Conservation (phyloP, 225 moss, liverwort and hornwort genomes). For the Neckera pumila region DNA sequence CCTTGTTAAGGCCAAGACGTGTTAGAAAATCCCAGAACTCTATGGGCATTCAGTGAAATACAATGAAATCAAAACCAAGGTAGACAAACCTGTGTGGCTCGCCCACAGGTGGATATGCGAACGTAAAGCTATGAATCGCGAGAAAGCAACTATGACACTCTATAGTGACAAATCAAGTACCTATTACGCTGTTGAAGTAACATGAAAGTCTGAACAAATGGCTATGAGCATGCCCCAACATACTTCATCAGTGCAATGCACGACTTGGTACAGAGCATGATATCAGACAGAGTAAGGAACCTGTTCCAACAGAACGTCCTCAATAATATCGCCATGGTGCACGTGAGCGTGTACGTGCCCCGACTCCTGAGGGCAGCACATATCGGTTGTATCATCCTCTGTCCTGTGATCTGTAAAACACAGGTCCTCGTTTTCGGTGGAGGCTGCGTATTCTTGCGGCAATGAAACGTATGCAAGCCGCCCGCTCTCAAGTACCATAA, state of each 20-base stretch:
- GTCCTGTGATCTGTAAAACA: conserved; percentile 64
- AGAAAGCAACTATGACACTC: neutral
- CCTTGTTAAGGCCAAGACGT: neutral
- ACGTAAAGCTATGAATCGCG: neutral
- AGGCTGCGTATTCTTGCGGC: conserved; percentile 43
- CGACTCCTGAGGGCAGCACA: conserved; percentile 63
- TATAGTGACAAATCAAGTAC: neutral
- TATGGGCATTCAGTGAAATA: neutral
- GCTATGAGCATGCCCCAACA: neutral
- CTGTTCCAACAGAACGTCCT: conserved; percentile 82
- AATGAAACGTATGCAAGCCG: conserved; percentile 59
- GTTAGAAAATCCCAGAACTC: neutral
- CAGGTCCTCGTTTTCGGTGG: conserved; percentile 33
- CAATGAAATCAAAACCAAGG: neutral
- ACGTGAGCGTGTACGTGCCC: conserved; percentile 82
- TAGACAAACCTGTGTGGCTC: neutral
- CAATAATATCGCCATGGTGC: conserved; percentile 61
- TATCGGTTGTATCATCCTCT: conserved; percentile 35
- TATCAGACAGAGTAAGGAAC: neutral
- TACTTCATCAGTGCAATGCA: neutral
- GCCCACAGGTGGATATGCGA: neutral
- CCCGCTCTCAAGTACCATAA: conserved; percentile 70
- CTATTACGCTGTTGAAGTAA: neutral
- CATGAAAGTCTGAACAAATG: neutral
- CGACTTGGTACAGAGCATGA: neutral